Base-by-base conservation (phyloP, 108 stramenopile genomes). In the Nitzschia sp. region DNA sequence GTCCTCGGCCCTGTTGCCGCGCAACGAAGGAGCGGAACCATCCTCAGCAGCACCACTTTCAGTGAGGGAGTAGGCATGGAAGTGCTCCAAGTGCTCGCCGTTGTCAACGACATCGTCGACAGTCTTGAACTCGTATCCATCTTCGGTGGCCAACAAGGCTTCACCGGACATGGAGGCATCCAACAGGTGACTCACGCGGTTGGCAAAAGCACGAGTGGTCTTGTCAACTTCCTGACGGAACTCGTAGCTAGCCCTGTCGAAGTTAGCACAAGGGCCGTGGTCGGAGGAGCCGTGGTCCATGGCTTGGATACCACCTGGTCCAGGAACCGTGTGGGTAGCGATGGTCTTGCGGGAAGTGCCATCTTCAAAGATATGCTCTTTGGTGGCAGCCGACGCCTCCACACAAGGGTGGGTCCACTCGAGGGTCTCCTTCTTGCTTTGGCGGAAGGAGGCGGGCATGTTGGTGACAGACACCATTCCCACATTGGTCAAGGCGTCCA, bases 21-120 rank as follows among this genome's bases (percentile, higher is more conserved):
- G 29, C 29, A 50, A 19, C 19, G 48, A 50, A 50, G 48, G 48
- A 50, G 17, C 48, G 6, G 48, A 50, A 6, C 17, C 48, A 50
- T 50, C 48, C 3, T 50, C 48, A 50, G 19, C 1, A 19, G 48
- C n/a, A 5, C 48, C 48, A 19, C 17, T 50, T 19, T 3, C n/a
- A 19, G 48, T 19, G 19, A 19, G 17, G 2, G 48, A 50, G 48
- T 91, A 94, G 10, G 80, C 80, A 73, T 94, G 93, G 62, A 91
- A 92, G 60, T 94, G 93, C 50, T 94, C 93, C 54, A 94, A 66
- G n/a, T 83, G 82, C 52, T 91, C 84, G 15, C 90, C 88, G 42
- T 76, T 40, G 19, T 71, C 21, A 14, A 90, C 80, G 3, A 91
- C 51, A 41, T 85, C 79, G 21, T 51, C 62, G 14, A 91, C 20